A percentile compares a stretch with the other conserved stretches of the same genome.
Conservation (phyloP, 78 protist genomes). For the Goniomonas avonlea region DNA sequence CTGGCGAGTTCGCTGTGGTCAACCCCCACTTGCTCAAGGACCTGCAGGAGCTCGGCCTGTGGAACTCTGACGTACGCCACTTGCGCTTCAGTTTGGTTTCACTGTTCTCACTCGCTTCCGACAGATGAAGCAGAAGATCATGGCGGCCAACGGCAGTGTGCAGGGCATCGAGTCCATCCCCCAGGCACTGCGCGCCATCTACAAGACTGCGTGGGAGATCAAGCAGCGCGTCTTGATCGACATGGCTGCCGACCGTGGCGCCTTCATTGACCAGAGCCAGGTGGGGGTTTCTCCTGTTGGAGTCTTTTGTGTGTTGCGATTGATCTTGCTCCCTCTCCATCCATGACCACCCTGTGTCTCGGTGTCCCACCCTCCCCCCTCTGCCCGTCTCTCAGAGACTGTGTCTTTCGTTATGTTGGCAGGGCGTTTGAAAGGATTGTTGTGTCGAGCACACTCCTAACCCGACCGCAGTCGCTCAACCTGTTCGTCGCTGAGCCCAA, state of each 20-base stretch:
- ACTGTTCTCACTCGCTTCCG: background rate
- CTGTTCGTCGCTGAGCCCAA: slow-evolving; percentile 82
- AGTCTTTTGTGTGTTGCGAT: too few species aligned
- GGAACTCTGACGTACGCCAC: too few species aligned
- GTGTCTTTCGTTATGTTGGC: too few species aligned
- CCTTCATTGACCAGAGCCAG: slow-evolving; percentile 85
- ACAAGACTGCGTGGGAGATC: slow-evolving; percentile 96
- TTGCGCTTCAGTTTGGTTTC: too few species aligned
- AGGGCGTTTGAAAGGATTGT: too few species aligned
- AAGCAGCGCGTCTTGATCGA: slow-evolving; percentile 82
- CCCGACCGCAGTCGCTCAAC: slow-evolving; percentile 51
- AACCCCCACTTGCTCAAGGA: slow-evolving; percentile 89
- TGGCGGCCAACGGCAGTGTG: slow-evolving; percentile 80
- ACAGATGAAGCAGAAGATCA: slow-evolving; percentile 64
- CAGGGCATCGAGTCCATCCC: slow-evolving; percentile 81
- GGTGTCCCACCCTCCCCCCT: too few species aligned
- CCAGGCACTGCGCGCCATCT: slow-evolving; percentile 68
- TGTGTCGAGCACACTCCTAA: too few species aligned
- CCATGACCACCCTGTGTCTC: too few species aligned
- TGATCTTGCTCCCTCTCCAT: too few species aligned
- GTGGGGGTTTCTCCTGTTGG: too few species aligned
- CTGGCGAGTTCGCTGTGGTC: slow-evolving; percentile 93
- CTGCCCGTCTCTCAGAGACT: too few species aligned
- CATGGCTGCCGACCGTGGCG: slow-evolving; percentile 96
- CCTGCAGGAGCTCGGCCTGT: slow-evolving; percentile 74